phyloP scores from a whole-genome alignment of 2,329 filamentous ascomycete genomes.

The Alternaria tenuissima region DNA sequence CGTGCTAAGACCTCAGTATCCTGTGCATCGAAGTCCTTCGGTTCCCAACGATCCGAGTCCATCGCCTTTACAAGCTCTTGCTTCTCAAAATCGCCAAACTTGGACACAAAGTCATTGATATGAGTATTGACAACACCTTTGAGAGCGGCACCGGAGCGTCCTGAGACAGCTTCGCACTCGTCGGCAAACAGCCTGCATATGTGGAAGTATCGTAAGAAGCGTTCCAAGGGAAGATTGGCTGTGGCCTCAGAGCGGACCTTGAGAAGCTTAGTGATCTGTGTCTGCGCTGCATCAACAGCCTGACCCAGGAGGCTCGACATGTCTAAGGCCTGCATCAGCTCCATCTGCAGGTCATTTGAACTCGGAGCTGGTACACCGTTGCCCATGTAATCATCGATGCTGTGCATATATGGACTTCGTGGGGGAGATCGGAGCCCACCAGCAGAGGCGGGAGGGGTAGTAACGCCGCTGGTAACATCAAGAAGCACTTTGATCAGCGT shows the following conservation, averaged over 20 bases:
- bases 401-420: slow-evolving; percentile 55
- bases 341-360: slow-evolving; percentile 65
- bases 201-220: slow-evolving; percentile 83
- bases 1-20: slow-evolving; percentile 68
- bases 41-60: slow-evolving; percentile 82
- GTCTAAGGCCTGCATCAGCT: slow-evolving; percentile 78
- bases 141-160: slow-evolving; percentile 75
- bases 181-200: slow-evolving; percentile 84
- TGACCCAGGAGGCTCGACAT: slow-evolving; percentile 80
- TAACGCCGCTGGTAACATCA: slow-evolving; percentile 84
- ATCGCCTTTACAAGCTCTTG: slow-evolving; percentile 78
- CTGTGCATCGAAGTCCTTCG: slow-evolving; percentile 74
- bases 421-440: slow-evolving; percentile 57
- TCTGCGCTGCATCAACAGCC: slow-evolving; percentile 80
- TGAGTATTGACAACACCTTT: slow-evolving; percentile 83
- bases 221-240: slow-evolving; percentile 69
- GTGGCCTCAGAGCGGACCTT: slow-evolving; percentile 80
- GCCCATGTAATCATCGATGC: slow-evolving; percentile 53
- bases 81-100: slow-evolving; percentile 74
- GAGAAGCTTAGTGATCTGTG: slow-evolving; percentile 75
- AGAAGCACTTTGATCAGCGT: slow-evolving; percentile 95
- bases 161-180: slow-evolving; percentile 85
- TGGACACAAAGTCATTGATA: slow-evolving; percentile 80
- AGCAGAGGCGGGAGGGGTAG: slow-evolving; percentile 53
- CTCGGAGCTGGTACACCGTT: slow-evolving; percentile 20